Percentiles rank a stretch among this genome's conserved stretches.
Evolutionary conservation across 768 basidiomycete genomes (phyloP).

Genomic region (Termitomyces bulborhizus): DNA sequence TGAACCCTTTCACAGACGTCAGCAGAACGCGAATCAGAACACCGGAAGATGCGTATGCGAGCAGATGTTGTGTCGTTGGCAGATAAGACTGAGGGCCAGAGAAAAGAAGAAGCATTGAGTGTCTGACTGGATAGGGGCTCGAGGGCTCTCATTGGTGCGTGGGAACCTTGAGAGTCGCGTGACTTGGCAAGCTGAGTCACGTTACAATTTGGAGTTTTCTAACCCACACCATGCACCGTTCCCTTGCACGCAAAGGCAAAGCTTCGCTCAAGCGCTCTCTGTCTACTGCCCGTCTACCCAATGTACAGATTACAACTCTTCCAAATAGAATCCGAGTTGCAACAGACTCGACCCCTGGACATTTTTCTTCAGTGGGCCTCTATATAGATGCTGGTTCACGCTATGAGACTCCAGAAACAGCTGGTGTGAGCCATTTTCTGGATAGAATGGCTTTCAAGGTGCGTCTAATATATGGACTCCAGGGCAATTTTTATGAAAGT

Average conservation of each 20-base stretch:
- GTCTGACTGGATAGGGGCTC: background rate
- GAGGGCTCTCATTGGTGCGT: background rate
- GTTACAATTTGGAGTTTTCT: constrained; percentile 11
- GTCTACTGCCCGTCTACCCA: constrained; percentile 18
- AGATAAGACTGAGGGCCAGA: background rate
- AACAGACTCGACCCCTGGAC: constrained; percentile 85
- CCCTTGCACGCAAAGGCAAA: constrained; percentile 32
- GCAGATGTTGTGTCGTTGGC: too few relatives aligned
- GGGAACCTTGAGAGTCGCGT: background rate
- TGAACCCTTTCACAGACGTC: background rate
- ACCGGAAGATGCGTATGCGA: background rate
- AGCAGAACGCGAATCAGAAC: background rate
- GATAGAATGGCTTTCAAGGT: constrained; percentile 98
- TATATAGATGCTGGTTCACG: constrained; percentile 93
- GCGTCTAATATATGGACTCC: constrained; percentile 5
- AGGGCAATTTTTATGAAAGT: background rate
- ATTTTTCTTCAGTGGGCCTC: constrained; percentile 91
- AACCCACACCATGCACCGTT: constrained; percentile 8
- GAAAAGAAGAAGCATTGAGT: background rate
- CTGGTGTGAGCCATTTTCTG: constrained; percentile 86
- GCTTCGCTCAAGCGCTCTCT: constrained; percentile 14
- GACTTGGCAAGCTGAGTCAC: constrained; percentile 4
- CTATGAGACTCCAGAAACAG: constrained; percentile 68
- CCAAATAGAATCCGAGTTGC: constrained; percentile 91
- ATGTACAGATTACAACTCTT: constrained; percentile 71